Evolutionary conservation across 768 basidiomycete species (phyloP), one percentile per base, ranked within the genome.

Genomic region (Megacollybia marginata): DNA sequence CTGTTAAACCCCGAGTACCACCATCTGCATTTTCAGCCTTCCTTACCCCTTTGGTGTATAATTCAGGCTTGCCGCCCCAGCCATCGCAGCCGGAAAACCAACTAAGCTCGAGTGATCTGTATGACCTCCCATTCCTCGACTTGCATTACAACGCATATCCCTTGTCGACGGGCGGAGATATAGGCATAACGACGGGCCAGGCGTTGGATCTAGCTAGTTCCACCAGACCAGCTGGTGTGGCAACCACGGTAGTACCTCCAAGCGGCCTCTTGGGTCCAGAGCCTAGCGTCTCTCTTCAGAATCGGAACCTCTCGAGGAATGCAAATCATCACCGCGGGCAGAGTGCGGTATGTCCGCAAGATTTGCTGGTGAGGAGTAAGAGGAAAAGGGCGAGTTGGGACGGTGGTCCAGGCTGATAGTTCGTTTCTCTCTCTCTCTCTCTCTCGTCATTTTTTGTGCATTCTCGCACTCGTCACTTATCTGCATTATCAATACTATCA

Each of bases 51-150:
- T 5, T 19, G 19, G 19, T 15, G 5, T 7, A 15, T 19, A 40
- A 15, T 19, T 40, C 38, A 8, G 15, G 15, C 8, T 19, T 15
- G 38, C 38, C 38, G 19, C 5, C 38, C 15, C 38, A 15, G 38
- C 38, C 38, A 8, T 15, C 38, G 4, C 38, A 15, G 38, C 42
- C 2, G 35, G n/a, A 16, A 11, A 28, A 38, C 20, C 33, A 11
- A 23, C 16, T 42, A 16, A 18, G n/a, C 52, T 42, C 53, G 52
- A 62, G 62, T 43, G 65, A 69, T 42, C 52, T 66, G 43, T 72
- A 80, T 46, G 75, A 78, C 52, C 63, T 87, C 1, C 79, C 84
- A 2, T 88, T 85, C 64, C 70, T 88, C 48, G 86, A 88, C 60
- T 60, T 88, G 62, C 86, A 88, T 59, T 86, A 86, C 60, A 82